Evolutionary conservation across 2,329 filamentous ascomycete genomes (phyloP).

Genomic region (Talaromyces piceae): DNA sequence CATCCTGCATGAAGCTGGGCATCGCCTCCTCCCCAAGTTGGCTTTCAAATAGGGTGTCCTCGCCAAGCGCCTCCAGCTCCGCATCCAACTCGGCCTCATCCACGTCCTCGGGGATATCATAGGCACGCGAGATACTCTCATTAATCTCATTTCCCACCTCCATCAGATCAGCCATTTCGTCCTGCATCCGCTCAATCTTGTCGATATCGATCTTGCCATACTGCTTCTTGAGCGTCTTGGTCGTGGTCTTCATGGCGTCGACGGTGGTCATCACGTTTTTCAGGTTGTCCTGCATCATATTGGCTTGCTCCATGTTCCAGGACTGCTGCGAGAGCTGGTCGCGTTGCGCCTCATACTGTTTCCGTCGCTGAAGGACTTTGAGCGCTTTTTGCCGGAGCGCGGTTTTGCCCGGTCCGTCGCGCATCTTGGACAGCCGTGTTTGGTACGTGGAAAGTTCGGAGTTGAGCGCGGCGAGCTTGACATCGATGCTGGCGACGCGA

Average conservation of each 20-base stretch:
- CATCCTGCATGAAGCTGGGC: slow-evolving; percentile 84
- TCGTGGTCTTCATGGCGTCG: slow-evolving; percentile 94
- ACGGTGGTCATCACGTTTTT: slow-evolving; percentile 98
- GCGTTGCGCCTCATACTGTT: slow-evolving; percentile 88
- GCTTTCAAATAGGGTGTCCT: slow-evolving; percentile 84
- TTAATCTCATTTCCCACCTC: slow-evolving; percentile 98
- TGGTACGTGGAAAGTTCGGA: slow-evolving; percentile 85
- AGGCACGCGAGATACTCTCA: slow-evolving; percentile 81
- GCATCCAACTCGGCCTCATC: slow-evolving; percentile 95
- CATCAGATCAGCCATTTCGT: slow-evolving; percentile 98
- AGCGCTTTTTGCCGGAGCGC: slow-evolving; percentile 91
- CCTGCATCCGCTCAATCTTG: slow-evolving; percentile 94
- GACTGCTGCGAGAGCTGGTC: slow-evolving; percentile 90
- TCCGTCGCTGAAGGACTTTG: slow-evolving; percentile 86
- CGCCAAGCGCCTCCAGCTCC: slow-evolving; percentile 86
- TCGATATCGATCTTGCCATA: slow-evolving; percentile 97
- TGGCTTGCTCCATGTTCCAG: slow-evolving; percentile 98
- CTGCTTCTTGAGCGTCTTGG: slow-evolving; percentile 84
- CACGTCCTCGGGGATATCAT: slow-evolving; percentile 93
- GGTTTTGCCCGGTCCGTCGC: slow-evolving; percentile 86
- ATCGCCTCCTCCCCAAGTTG: slow-evolving; percentile 55
- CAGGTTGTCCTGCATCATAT: slow-evolving; percentile 97
- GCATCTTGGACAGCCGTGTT: slow-evolving; percentile 80
- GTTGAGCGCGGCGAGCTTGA: slow-evolving; percentile 88
- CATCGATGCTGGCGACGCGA: slow-evolving; percentile 79